Percentiles rank a stretch among this genome's conserved stretches.
phyloP scores from a whole-genome alignment of 306 rosid species.

The Prosopis cineraria region DNA sequence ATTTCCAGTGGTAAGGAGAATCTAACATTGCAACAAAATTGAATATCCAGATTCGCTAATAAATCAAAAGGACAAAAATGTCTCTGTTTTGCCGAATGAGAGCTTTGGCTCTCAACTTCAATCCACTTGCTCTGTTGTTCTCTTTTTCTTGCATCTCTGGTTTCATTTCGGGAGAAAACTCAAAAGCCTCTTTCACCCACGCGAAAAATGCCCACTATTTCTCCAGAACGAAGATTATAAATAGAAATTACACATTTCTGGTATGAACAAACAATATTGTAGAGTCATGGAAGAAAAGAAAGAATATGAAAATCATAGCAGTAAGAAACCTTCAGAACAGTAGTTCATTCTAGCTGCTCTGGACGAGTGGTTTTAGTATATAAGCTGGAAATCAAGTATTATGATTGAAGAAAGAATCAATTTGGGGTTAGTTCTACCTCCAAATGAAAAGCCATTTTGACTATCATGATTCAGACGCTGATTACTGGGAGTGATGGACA shows the following conservation, averaged over 20 bases:
- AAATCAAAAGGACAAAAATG: not conserved
- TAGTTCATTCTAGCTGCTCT: not conserved
- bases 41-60: slow-evolving; percentile 28
- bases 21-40: slow-evolving; percentile 19
- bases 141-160: not conserved
- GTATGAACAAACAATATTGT: not conserved
- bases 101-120: not conserved
- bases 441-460: not conserved
- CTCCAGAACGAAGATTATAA: slow-evolving; percentile 4
- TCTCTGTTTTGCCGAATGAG: slow-evolving; percentile 25
- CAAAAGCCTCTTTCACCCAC: slow-evolving; percentile 14
- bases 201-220: not conserved
- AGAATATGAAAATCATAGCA: not conserved
- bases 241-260: not conserved
- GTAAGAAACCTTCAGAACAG: not conserved
- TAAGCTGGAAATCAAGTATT: not conserved
- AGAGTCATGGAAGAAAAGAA: slow-evolving; percentile 14
- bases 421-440: not conserved
- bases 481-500: not conserved
- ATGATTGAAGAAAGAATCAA: not conserved
- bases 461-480: not conserved
- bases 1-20: slow-evolving; percentile 37
- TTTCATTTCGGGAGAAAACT: not conserved
- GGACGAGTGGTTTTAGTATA: not conserved
- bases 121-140: not conserved